Evolutionary conservation across 208 protist genomes (phyloP), one percentile per base, ranked within the genome.

Genomic region (Leishmania amazonensis): DNA sequence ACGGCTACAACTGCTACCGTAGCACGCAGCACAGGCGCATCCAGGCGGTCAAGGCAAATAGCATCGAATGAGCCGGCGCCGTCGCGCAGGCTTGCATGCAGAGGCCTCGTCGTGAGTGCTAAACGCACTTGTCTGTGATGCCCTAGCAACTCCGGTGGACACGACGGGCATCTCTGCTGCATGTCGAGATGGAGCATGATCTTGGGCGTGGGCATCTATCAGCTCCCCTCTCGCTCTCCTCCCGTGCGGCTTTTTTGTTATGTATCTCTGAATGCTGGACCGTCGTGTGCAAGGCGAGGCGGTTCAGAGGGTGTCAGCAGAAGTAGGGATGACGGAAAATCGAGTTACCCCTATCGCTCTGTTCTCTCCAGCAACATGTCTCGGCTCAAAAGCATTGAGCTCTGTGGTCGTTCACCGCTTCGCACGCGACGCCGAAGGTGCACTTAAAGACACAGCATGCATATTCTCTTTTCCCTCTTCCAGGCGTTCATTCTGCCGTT

Each of bases 1-100:
- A 98, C 79, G 95, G 95, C 2, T 96, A 91, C 84, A 98, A 98
- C 84, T 92, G 87, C 83, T 95, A 95, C 81, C 90, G 94, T 58
- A 79, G 84, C 80, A 83, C 86, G 57, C 31, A 31, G 0, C 95
- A 97, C 83, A 89, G 90, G 49, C 79, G 83, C 19, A 65, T 38
- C 19, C 78, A 85, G 83, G 83, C 57, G 9, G 74, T 70, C 21
- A 54, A 75, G 28, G 64, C 57, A 58, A 81, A 86, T 24, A 77
- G 35, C 64, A 87, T 84, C 21, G 75, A 82, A 53, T 87, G 86
- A 70, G 51, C 24, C 11, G 2, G 3, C 28, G 0, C 13, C 45
- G n/a, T 74, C 24, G 45, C 31, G 17, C 24, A 28, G 24, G 40
- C 21, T 53, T 17, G 28, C 70, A 17, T 53, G 45, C 42, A 38